Percentiles rank a stretch among this genome's conserved stretches.
These are phyloP conservation scores for Apiosordaria backusii DNA, from an alignment of 495 filamentous ascomycete species.

Conservation along the genomic window DNA sequence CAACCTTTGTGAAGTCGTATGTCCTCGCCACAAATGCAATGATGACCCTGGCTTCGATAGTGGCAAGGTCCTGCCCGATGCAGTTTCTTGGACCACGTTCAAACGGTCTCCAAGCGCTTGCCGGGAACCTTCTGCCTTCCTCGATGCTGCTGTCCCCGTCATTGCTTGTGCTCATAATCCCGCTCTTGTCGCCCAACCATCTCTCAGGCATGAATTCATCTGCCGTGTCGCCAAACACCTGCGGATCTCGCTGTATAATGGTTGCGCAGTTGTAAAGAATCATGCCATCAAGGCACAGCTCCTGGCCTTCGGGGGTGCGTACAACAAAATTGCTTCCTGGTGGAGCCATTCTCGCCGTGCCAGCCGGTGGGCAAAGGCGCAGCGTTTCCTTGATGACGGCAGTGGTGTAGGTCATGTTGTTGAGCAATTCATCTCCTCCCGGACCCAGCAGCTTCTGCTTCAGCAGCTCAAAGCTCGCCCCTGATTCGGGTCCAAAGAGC, in stretches of 20 bases:
- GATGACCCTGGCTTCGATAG: slow-evolving; percentile 38
- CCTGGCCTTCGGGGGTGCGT: slow-evolving; percentile 53
- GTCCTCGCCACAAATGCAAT: slow-evolving; percentile 38
- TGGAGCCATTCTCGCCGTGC: slow-evolving; percentile 33
- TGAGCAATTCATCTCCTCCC: slow-evolving; percentile 43
- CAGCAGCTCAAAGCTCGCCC: slow-evolving; percentile 22
- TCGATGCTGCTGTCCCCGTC: slow-evolving; percentile 26
- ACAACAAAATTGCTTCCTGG: slow-evolving; percentile 30
- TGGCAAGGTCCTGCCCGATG: slow-evolving; percentile 57
- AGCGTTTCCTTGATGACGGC: slow-evolving; percentile 55
- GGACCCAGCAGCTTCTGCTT: slow-evolving; percentile 17
- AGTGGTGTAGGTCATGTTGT: slow-evolving; percentile 40
- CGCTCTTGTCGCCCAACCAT: slow-evolving; percentile 51
- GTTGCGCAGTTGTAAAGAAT: slow-evolving; percentile 50
- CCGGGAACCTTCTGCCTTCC: slow-evolving; percentile 24
- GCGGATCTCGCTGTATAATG: slow-evolving; percentile 56
- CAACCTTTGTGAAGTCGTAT: slow-evolving; percentile 46
- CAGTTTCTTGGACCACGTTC: slow-evolving; percentile 54
- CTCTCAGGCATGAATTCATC: slow-evolving; percentile 59
- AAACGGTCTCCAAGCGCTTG: slow-evolving; percentile 51
- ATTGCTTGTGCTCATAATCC: slow-evolving; percentile 19
- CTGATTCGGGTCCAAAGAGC: slow-evolving; percentile 30
- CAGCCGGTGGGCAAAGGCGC: slow-evolving; percentile 44
- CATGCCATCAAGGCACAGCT: slow-evolving; percentile 51
- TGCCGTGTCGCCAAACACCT: slow-evolving; percentile 54